A percentile compares a stretch with the other conserved stretches of the same genome.
Conservation (phyloP, 2,329 filamentous ascomycete genomes). For the Teratosphaeriaceae sp. region DNA sequence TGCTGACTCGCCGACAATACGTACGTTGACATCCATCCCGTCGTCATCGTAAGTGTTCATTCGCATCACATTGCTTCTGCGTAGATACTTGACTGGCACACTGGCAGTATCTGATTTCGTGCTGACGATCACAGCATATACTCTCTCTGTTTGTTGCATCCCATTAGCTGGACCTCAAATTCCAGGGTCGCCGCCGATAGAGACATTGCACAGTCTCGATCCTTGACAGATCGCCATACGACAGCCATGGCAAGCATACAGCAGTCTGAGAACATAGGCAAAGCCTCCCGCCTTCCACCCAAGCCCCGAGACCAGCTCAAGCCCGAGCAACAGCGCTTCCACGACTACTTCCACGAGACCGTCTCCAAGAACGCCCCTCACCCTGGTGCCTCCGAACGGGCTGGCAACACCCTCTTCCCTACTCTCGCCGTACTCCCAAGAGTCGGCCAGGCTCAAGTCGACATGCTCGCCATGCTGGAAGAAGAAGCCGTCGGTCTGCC, state of each 20-base stretch:
- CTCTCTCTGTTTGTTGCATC: no score
- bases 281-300: constrained; percentile 6
- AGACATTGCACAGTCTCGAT: no score
- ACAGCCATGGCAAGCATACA: background rate
- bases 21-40: no score
- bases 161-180: no score
- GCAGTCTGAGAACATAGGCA: background rate
- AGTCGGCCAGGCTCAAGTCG: constrained; percentile 10
- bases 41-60: no score
- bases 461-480: constrained; percentile 10
- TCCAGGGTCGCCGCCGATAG: no score
- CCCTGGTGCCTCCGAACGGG: constrained; percentile 10
- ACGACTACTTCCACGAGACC: constrained; percentile 9
- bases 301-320: constrained; percentile 4
- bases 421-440: constrained; percentile 10
- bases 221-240: no score
- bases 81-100: no score
- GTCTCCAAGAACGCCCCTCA: constrained; percentile 9
- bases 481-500: constrained; percentile 4
- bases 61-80: no score
- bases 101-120: no score
- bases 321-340: constrained; percentile 9
- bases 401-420: constrained; percentile 10
- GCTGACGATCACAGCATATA: no score
- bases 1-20: no score